These are phyloP conservation scores for Rhodotorula sp. DNA, from an alignment of 1,284 basidiomycete genomes.

Conservation along the genomic window DNA sequence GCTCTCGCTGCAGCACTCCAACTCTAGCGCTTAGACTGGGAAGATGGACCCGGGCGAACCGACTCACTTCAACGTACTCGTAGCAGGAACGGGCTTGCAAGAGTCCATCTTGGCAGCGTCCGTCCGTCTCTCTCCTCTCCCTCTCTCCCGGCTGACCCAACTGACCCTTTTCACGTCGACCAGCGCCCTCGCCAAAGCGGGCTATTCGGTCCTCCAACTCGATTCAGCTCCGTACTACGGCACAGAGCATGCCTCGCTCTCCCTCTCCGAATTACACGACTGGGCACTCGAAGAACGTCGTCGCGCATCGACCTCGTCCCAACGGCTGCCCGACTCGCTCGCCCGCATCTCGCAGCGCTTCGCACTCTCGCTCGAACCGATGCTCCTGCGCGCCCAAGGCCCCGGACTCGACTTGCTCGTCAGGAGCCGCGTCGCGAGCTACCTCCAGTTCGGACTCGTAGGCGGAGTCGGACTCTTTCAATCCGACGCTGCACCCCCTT, in stretches of 20 bases:
- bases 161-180: background rate
- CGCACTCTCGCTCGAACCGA: conserved; percentile 77
- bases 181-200: conserved; percentile 76
- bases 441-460: conserved; percentile 86
- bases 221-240: conserved; percentile 86
- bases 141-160: background rate
- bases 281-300: conserved; percentile 55
- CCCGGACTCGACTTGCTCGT: conserved; percentile 77
- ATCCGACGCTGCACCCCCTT: conserved; percentile 40
- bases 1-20: too few species aligned
- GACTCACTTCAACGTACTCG: conserved; percentile 68
- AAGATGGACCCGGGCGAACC: conserved; percentile 38
- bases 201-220: conserved; percentile 81
- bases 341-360: conserved; percentile 63
- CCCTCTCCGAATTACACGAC: conserved; percentile 70
- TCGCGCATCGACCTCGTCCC: conserved; percentile 3
- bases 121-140: conserved; percentile 48
- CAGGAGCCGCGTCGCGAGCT: conserved; percentile 80
- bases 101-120: conserved; percentile 82
- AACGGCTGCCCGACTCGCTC: conserved; percentile 53
- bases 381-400: conserved; percentile 76
- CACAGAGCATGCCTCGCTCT: conserved; percentile 74
- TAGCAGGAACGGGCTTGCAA: conserved; percentile 73
- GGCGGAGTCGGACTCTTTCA: conserved; percentile 63
- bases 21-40: too few species aligned